Base-by-base conservation (phyloP, 2,329 filamentous ascomycete species). In the Penicillium sp. region DNA sequence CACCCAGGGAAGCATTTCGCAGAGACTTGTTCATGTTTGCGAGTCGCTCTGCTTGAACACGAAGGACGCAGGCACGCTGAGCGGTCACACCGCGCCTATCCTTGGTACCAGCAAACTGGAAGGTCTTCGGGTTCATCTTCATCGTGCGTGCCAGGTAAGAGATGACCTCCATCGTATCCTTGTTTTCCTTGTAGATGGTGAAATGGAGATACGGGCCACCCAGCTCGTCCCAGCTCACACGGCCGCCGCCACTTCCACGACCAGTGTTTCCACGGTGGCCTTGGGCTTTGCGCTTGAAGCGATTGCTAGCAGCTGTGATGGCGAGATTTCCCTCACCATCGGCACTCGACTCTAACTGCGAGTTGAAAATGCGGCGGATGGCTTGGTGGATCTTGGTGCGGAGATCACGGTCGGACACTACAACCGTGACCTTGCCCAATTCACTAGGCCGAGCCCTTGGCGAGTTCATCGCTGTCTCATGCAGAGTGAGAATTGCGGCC, bases 181-280 rank as follows among this genome's bases (percentile, higher is more conserved):
- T 93, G 80, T 97, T 97, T 80, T 97, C 93, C 80, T 97, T 97
- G 85, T 94, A 96, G 56, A 97, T 83, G 0, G 91, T 94, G 76
- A 97, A 96, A 76, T 97, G 93, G 15, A 97, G 81, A 75, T 92
- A 95, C 53, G 93, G 89, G 19, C 91, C 92, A n/a, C 84, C 88
- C 45, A 89, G 80, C 66, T 90, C 88, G 57, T 87, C 80, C 88
- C 88, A 91, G 56, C 80, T 82, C 38, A 85, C 70, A 68, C 84
- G 85, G 49, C 67, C 67, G 59, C 71, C 67, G n/a, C 70, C 55
- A 59, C 70, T 60, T 61, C 73, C 65, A 60, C 72, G 56, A 61
- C 71, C 65, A 59, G 69, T 69, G 40, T 70, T 69, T 70, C 76
- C 73, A 58, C 68, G 59, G 53, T 56, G 53, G 7, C 60, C 69